Percentiles rank a stretch among this genome's conserved stretches.
Evolutionary conservation across 805 yeast species (phyloP).

Genomic region (Ogataea nonfermentans): DNA sequence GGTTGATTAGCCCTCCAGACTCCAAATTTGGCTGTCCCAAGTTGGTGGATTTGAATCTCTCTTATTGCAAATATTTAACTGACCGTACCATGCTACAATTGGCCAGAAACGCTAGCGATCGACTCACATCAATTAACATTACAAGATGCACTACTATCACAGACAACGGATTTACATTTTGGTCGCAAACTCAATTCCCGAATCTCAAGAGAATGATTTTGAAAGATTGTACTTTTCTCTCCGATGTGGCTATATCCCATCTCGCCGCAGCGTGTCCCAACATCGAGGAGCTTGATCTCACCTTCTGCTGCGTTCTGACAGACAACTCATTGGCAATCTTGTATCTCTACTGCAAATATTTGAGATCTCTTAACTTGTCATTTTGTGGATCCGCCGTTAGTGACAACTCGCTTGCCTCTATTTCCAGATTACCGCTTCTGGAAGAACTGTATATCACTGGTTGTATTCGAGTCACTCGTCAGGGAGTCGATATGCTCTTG

Average conservation of each 20-base stretch:
- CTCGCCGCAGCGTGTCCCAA: conserved; percentile 61
- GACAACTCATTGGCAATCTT: conserved; percentile 67
- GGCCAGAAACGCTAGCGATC: conserved; percentile 54
- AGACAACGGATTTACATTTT: conserved; percentile 66
- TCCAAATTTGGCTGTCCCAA: conserved; percentile 53
- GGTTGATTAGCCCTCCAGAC: conserved; percentile 57
- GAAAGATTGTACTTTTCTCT: conserved; percentile 71
- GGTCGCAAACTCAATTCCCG: conserved; percentile 59
- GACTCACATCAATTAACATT: conserved; percentile 56
- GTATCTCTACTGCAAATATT: conserved; percentile 60
- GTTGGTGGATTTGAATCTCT: conserved; percentile 51
- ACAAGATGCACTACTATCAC: conserved; percentile 79
- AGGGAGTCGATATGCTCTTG: conserved; percentile 68
- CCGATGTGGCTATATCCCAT: conserved; percentile 61
- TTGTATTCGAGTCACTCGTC: conserved; percentile 72
- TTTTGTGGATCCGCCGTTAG: conserved; percentile 82
- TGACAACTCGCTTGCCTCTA: conserved; percentile 61
- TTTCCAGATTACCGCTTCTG: conserved; percentile 53
- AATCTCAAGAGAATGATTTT: conserved; percentile 50
- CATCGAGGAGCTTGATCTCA: conserved; percentile 55
- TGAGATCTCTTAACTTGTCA: conserved; percentile 55
- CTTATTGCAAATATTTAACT: conserved; percentile 76
- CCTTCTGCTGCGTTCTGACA: conserved; percentile 73
- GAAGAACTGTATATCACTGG: conserved; percentile 57
- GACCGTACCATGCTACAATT: conserved; percentile 65